Percentiles rank a stretch among this genome's conserved stretches.
Conservation (phyloP, 148 eudicot species). For the Diospyros lotus region DNA sequence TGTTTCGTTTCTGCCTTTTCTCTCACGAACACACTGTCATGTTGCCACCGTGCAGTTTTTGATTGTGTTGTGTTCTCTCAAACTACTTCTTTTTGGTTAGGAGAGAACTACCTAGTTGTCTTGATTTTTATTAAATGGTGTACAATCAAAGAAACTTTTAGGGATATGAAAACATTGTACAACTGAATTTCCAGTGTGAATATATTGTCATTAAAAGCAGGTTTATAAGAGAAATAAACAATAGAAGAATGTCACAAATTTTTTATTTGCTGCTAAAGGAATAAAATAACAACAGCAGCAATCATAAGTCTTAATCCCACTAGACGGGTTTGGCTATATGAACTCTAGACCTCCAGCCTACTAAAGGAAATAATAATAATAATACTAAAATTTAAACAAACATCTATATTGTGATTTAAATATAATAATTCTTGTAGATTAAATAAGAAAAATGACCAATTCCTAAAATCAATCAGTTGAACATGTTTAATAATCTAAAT, state of each 20-base stretch:
- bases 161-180: not conserved
- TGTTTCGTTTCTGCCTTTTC: no score
- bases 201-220: not conserved
- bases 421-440: not conserved
- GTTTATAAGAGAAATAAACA: not conserved
- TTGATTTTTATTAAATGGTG: not conserved
- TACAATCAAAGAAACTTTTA: not conserved
- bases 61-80: no score
- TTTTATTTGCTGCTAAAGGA: not conserved
- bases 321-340: no score
- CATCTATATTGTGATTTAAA: not conserved
- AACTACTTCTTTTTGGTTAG: not conserved
- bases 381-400: not conserved
- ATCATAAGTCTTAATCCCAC: no score
- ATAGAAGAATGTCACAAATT: not conserved
- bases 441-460: not conserved
- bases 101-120: slow-evolving; percentile 10
- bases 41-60: no score
- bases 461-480: not conserved
- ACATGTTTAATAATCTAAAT: not conserved
- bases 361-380: no score
- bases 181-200: not conserved
- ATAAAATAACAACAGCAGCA: no score
- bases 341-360: no score
- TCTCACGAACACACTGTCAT: no score